Percentiles rank a stretch among this genome's conserved stretches.
Evolutionary conservation across 495 filamentous ascomycete genomes (phyloP).

Genomic region (Amniculicola lignicola): DNA sequence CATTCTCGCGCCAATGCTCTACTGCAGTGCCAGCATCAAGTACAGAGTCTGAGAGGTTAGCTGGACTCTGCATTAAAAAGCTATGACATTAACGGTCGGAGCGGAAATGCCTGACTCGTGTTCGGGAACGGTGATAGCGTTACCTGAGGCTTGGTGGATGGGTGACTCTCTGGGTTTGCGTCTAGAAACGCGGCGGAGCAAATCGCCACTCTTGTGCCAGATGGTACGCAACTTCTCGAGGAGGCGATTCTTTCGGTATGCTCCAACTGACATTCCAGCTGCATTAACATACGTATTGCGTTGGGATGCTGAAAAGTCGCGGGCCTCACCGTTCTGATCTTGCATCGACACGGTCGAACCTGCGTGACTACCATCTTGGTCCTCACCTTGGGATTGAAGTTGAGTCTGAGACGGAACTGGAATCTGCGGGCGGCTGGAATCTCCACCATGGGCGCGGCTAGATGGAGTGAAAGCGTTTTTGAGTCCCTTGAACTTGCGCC

Average conservation of each 20-base stretch:
- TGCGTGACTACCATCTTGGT: neutral
- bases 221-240: neutral
- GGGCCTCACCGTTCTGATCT: constrained; percentile 8
- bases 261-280: neutral
- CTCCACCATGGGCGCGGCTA: no score
- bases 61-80: no score
- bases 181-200: neutral
- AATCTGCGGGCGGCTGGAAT: neutral
- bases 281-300: constrained; percentile 10
- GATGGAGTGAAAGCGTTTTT: no score
- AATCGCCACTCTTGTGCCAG: neutral
- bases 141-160: neutral
- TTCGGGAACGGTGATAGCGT: no score
- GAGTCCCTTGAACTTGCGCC: neutral
- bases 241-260: neutral
- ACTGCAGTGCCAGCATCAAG: no score
- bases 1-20: no score
- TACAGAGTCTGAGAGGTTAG: no score
- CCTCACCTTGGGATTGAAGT: neutral
- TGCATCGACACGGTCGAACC: neutral
- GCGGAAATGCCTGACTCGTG: no score
- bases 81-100: no score
- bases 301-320: neutral
- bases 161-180: neutral
- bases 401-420: neutral